Evolutionary conservation across 2,329 filamentous ascomycete genomes (phyloP), one percentile per base, ranked within the genome.

Genomic region (Aureobasidium sp.): DNA sequence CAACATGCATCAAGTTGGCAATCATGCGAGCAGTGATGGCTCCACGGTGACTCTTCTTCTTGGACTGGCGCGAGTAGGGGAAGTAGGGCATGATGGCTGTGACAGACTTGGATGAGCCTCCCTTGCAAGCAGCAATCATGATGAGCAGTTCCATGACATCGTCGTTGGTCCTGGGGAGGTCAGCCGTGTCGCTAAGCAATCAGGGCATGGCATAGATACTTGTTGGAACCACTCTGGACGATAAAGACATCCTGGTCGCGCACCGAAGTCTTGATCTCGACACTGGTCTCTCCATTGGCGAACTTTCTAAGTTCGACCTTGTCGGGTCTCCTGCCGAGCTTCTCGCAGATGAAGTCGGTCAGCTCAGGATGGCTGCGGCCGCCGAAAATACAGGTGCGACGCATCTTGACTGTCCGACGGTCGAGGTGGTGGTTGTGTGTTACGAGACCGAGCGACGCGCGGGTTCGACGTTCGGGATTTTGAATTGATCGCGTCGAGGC

Each of bases 161-260:
- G 78, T 99, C 94, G 76, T 99, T 99, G 82, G 97, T 96, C 78
- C 78, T 80, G 72, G 64, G 23, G 42, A 63, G 62, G 68, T 73
- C 68, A 72, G 68, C 64, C 60, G 64, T 64, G 65, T 66, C 8
- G n/a, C 9, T 27, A 9, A 48, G 53, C 51, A 56, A 53, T 62
- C 60, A 59, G 46, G 53, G 48, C 59, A 39, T 36, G 56, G 69
- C 77, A 55, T 73, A 42, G 20, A n/a, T 42, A 80, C 79, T 89
- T 91, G 73, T 86, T 83, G 78, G 94, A 97, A 67, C 94, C 94
- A 66, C 93, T 97, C 80, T 99, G 94, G 64, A 99, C 89, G 73
- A 99, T 93, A 76, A 97, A 99, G 70, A 99, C 93, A 83, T 99
- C 93, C 76, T 97, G 95, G 74, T 99, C 95, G 69, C 94, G 89